phyloP scores from a whole-genome alignment of 2,329 filamentous ascomycete genomes.

The Tolypocladium album region DNA sequence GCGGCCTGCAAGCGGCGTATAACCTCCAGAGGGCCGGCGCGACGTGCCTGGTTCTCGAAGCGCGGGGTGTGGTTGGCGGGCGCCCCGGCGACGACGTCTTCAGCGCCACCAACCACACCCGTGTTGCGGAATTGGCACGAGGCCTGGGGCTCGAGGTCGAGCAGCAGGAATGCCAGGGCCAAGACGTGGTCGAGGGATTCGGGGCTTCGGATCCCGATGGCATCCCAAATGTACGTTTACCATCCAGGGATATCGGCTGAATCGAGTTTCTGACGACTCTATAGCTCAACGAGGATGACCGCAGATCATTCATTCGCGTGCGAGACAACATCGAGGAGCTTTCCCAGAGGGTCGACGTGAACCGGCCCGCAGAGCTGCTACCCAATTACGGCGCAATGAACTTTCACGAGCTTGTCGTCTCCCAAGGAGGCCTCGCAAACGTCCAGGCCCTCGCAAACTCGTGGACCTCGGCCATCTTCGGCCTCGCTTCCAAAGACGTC shows the following conservation, averaged over 20 bases:
- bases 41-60: constrained; percentile 13
- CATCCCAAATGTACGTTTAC: background rate
- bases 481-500: constrained; percentile 8
- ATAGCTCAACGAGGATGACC: constrained; percentile 7
- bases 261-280: background rate
- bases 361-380: constrained; percentile 6
- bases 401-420: constrained; percentile 9
- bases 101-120: background rate
- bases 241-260: fast-evolving
- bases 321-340: constrained; percentile 9
- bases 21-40: constrained; percentile 11
- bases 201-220: background rate
- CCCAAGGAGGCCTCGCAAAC: constrained; percentile 8
- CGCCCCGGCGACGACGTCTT: background rate
- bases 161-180: background rate
- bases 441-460: constrained; percentile 7
- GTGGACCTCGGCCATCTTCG: constrained; percentile 15
- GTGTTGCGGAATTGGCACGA: background rate
- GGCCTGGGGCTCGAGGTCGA: background rate
- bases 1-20: constrained; percentile 13
- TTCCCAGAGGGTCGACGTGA: constrained; percentile 9
- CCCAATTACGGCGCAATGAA: constrained; percentile 10
- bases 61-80: background rate
- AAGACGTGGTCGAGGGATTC: background rate
- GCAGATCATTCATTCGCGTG: constrained; percentile 7